Conservation (phyloP, 2,329 filamentous ascomycete genomes). For the Calonectria pseudoturangicola region DNA sequence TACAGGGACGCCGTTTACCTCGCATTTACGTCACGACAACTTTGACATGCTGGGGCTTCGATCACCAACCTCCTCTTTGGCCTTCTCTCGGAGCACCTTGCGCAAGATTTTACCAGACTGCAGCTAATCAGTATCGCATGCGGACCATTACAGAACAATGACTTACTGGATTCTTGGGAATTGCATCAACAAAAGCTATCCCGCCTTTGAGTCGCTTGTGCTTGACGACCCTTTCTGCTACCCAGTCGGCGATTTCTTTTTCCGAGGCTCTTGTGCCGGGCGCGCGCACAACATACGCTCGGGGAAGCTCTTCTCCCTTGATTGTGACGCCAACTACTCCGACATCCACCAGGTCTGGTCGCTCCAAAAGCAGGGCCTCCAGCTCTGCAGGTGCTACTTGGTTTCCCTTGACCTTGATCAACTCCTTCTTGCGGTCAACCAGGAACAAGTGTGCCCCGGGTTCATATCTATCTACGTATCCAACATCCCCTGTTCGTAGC, state of each 20-base stretch:
- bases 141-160: no score
- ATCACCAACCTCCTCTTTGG: slow-evolving; percentile 73
- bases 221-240: slow-evolving; percentile 77
- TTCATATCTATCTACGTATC: slow-evolving; percentile 76
- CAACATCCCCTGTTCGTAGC: slow-evolving; percentile 85
- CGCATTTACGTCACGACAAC: neutral
- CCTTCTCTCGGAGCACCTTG: slow-evolving; percentile 80
- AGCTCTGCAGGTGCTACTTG: slow-evolving; percentile 87
- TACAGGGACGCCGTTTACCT: neutral
- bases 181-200: slow-evolving; percentile 76
- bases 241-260: slow-evolving; percentile 70
- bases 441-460: slow-evolving; percentile 71
- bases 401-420: slow-evolving; percentile 79
- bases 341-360: slow-evolving; percentile 80
- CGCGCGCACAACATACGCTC: slow-evolving; percentile 75
- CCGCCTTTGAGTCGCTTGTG: slow-evolving; percentile 79
- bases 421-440: slow-evolving; percentile 81
- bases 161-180: slow-evolving; percentile 79
- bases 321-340: slow-evolving; percentile 72
- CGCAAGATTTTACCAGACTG: slow-evolving; percentile 80
- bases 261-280: slow-evolving; percentile 64
- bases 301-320: slow-evolving; percentile 73
- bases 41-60: neutral
- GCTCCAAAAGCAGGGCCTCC: slow-evolving; percentile 82
- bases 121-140: neutral